These are phyloP conservation scores for Gigaspora rosea DNA, from an alignment of 192 early-diverging fungal species.

Conservation along the genomic window DNA sequence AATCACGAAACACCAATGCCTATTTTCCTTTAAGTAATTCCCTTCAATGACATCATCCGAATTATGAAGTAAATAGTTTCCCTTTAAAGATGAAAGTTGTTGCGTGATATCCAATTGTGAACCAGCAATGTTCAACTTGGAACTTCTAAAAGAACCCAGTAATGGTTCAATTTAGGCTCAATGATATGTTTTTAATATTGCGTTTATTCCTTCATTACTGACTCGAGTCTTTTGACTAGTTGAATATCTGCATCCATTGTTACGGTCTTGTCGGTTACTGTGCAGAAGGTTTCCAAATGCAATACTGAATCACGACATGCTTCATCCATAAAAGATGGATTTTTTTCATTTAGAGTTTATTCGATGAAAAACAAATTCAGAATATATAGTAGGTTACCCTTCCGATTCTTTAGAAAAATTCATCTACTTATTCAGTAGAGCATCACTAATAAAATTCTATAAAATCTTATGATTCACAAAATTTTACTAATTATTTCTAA, in stretches of 20 bases:
- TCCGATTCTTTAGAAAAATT: conserved; percentile 29
- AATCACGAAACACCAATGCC: no score
- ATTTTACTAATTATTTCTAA: no score
- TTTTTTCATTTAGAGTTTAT: neutral
- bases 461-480: no score
- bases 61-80: neutral
- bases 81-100: neutral
- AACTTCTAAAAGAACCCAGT: neutral
- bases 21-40: no score
- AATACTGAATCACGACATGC: conserved; percentile 21
- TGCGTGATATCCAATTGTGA: conserved; percentile 3
- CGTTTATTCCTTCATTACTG: neutral
- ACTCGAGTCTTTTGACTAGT: conserved; percentile 7
- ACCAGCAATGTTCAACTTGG: neutral
- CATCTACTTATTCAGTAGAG: conserved; percentile 8
- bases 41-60: neutral
- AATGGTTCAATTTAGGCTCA: neutral
- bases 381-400: neutral
- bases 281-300: conserved; percentile 29
- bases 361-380: neutral
- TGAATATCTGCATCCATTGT: conserved; percentile 31
- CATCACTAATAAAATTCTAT: no score
- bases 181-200: neutral
- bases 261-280: conserved; percentile 6
- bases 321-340: conserved; percentile 1